Evolutionary conservation across 1,284 basidiomycete genomes (phyloP).

Genomic region (Trichosporon inkin): DNA sequence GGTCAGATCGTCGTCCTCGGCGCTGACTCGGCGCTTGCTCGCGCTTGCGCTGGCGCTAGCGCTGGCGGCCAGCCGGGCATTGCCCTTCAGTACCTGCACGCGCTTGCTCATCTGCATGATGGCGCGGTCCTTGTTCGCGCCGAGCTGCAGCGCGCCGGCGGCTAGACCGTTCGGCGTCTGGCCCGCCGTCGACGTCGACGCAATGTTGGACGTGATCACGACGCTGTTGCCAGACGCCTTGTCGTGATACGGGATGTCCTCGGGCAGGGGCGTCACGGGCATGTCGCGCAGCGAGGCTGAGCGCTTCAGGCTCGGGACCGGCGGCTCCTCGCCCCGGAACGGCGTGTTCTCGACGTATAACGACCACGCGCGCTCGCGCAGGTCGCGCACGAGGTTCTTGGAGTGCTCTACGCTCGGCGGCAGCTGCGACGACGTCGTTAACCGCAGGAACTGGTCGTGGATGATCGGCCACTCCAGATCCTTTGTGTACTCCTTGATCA

Average conservation of each 20-base stretch:
- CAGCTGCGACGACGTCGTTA: constrained; percentile 31
- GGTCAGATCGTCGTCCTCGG: not conserved
- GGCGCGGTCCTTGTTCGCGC: constrained; percentile 38
- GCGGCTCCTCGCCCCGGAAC: constrained; percentile 38
- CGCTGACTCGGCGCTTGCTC: not conserved
- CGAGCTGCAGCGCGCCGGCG: constrained; percentile 29
- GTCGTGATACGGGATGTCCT: constrained; percentile 52
- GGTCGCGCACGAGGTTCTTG: constrained; percentile 24
- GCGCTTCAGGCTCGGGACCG: constrained; percentile 30
- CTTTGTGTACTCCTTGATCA: constrained; percentile 55
- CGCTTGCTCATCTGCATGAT: constrained; percentile 50
- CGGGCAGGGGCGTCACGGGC: constrained; percentile 32
- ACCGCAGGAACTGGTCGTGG: constrained; percentile 49
- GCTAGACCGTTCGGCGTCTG: constrained; percentile 31
- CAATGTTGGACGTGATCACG: constrained; percentile 79
- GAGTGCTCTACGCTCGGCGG: constrained; percentile 20
- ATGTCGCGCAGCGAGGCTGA: constrained; percentile 33
- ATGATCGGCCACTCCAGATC: constrained; percentile 56
- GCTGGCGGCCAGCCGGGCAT: constrained; percentile 35
- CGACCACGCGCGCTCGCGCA: constrained; percentile 41
- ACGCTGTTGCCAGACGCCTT: constrained; percentile 96
- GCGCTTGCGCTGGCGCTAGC: not conserved
- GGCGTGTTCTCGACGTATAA: constrained; percentile 41
- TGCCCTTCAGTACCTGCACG: constrained; percentile 49
- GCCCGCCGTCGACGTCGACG: constrained; percentile 66